Evolutionary conservation across 257 asterid genomes (phyloP).

Genomic region (Solanum ossicruentum): DNA sequence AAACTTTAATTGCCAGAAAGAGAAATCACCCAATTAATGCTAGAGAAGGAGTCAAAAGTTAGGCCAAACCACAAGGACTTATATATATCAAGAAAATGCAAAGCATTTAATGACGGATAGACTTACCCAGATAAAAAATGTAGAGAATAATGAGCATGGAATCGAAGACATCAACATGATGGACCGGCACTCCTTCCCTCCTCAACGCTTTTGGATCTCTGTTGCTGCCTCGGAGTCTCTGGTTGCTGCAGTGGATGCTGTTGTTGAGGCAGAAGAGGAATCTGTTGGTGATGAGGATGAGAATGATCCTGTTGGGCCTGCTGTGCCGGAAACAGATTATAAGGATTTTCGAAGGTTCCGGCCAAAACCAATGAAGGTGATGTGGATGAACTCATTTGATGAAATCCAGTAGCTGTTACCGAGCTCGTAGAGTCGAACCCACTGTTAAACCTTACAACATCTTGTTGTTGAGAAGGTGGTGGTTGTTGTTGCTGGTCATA

Average conservation of each 20-base stretch:
- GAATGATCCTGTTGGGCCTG: not conserved
- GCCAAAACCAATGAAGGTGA: constrained; percentile 39
- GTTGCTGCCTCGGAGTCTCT: constrained; percentile 5
- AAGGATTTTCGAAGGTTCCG: constrained; percentile 32
- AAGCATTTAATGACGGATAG: not conserved
- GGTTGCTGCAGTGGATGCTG: constrained; percentile 10
- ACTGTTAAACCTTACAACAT: constrained; percentile 22
- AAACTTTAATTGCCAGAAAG: constrained; percentile 5
- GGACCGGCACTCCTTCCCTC: constrained; percentile 44
- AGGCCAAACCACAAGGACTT: not conserved
- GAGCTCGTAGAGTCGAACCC: constrained; percentile 33
- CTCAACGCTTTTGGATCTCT: constrained; percentile 42
- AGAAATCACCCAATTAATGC: constrained; percentile 10
- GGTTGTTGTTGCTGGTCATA: constrained; percentile 29
- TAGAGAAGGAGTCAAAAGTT: not conserved
- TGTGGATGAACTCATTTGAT: constrained; percentile 26
- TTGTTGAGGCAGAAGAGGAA: constrained; percentile 20
- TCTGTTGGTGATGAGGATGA: constrained; percentile 1
- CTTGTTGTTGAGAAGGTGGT: constrained; percentile 15
- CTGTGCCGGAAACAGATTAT: constrained; percentile 12
- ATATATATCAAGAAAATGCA: not conserved
- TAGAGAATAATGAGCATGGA: constrained; percentile 14
- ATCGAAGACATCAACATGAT: constrained; percentile 16
- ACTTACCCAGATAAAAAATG: constrained; percentile 35
- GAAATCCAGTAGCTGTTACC: constrained; percentile 35